A percentile compares a stretch with the other conserved stretches of the same genome.
phyloP scores from a whole-genome alignment of 129 eudicot genomes.

The Artemisia annua region DNA sequence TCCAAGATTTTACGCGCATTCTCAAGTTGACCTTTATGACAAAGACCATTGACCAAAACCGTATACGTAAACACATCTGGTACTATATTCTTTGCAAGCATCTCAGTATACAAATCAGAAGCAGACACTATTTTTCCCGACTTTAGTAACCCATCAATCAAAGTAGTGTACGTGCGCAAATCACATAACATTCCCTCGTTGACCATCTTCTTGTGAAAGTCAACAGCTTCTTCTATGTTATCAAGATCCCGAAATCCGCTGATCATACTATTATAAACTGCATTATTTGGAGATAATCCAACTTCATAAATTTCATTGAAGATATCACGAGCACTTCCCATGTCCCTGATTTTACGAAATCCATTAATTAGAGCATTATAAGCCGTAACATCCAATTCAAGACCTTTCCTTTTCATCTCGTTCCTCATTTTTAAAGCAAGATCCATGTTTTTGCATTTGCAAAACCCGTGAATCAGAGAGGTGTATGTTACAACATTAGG shows the following conservation, averaged over 20 bases:
- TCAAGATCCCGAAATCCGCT: conserved; percentile 65
- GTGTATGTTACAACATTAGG: conserved; percentile 77
- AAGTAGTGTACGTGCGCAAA: conserved; percentile 70
- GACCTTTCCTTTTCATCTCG: conserved; percentile 64
- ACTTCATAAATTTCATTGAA: conserved; percentile 58
- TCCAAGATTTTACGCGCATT: conserved; percentile 61
- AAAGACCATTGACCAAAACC: conserved; percentile 73
- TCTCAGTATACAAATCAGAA: conserved; percentile 64
- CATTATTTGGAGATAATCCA: conserved; percentile 60
- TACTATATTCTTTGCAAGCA: conserved; percentile 63
- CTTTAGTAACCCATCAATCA: conserved; percentile 66
- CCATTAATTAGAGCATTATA: conserved; percentile 70
- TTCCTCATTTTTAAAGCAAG: conserved; percentile 64
- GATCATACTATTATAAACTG: conserved; percentile 72
- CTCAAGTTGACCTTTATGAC: conserved; percentile 66
- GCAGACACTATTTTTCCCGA: conserved; percentile 56
- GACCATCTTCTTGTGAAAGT: conserved; percentile 60
- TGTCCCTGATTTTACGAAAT: conserved; percentile 69
- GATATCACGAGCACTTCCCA: conserved; percentile 59
- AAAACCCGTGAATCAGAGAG: conserved; percentile 59
- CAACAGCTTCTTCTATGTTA: conserved; percentile 64
- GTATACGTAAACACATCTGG: conserved; percentile 65
- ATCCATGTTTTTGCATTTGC: conserved; percentile 53
- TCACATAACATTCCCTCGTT: conserved; percentile 60
- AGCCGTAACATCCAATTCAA: conserved; percentile 57